These are phyloP conservation scores for Aleurites moluccanus DNA, from an alignment of 441 rosid genomes.

Conservation along the genomic window DNA sequence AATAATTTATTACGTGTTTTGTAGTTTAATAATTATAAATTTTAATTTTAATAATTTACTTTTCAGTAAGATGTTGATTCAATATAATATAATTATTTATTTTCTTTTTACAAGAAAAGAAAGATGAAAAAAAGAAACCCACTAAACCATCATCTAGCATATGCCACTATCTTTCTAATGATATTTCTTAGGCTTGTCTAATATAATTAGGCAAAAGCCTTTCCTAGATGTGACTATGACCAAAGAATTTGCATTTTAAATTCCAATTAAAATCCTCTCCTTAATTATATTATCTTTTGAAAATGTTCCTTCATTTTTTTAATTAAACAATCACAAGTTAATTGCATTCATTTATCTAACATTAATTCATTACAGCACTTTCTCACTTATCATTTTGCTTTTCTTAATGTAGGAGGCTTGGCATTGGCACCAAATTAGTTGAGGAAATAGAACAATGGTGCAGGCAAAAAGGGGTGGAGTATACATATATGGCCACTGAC, in stretches of 20 bases:
- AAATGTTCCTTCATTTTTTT: not conserved
- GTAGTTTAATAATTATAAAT: no score
- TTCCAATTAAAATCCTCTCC: not conserved
- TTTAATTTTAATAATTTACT: no score
- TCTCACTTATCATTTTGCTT: not conserved
- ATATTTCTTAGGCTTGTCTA: not conserved
- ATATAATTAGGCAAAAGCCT: conserved; percentile 5
- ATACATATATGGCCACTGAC: conserved; percentile 71
- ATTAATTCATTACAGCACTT: no score
- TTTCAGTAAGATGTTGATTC: no score
- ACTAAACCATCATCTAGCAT: conserved; percentile 9
- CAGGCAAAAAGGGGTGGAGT: conserved; percentile 55
- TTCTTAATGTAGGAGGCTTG: conserved; percentile 53
- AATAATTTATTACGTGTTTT: no score
- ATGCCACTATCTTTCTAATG: not conserved
- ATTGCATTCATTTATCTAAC: not conserved
- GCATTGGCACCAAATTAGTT: conserved; percentile 57
- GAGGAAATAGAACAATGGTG: conserved; percentile 65
- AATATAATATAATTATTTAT: no score
- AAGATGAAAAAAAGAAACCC: not conserved
- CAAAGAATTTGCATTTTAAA: conserved; percentile 9
- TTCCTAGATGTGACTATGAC: conserved; percentile 8
- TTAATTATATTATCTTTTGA: conserved; percentile 11
- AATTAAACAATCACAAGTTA: not conserved
- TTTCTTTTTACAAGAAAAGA: not conserved